A percentile compares a stretch with the other conserved stretches of the same genome.
These are phyloP conservation scores for Talaromyces sp. DNA, from an alignment of 2,329 filamentous ascomycete species.

Conservation along the genomic window DNA sequence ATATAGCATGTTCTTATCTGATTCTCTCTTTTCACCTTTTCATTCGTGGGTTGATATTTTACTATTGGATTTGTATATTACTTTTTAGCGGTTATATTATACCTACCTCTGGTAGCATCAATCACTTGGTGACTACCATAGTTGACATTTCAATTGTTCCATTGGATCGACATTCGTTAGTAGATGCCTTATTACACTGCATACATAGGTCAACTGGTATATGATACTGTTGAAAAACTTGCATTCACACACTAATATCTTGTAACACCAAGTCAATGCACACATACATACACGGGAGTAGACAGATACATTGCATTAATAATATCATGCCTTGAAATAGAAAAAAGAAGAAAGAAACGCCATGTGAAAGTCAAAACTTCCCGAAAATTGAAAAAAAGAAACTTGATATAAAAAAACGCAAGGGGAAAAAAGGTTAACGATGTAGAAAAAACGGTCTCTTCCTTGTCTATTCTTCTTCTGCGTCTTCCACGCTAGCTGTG, in stretches of 20 bases:
- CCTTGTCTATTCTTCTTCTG: slow-evolving; percentile 27
- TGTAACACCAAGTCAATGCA: neutral
- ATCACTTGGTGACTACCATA: too few species aligned
- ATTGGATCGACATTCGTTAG: neutral
- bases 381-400: neutral
- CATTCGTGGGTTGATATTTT: neutral
- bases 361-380: neutral
- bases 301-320: neutral
- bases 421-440: neutral
- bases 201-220: too few species aligned
- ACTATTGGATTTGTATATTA: neutral
- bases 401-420: neutral
- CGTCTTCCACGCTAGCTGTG: slow-evolving; percentile 43
- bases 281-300: neutral
- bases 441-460: neutral
- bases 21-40: neutral
- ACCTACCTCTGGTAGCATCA: too few species aligned
- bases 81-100: neutral
- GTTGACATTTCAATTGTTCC: neutral
- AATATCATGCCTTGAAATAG: neutral
- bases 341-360: neutral
- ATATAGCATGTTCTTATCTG: neutral
- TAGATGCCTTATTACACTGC: neutral
- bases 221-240: neutral
- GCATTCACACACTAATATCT: neutral